Percentiles rank a stretch among this genome's conserved stretches.
Evolutionary conservation across 2,329 filamentous ascomycete genomes (phyloP).

Genomic region (Cladosporium halotolerans): DNA sequence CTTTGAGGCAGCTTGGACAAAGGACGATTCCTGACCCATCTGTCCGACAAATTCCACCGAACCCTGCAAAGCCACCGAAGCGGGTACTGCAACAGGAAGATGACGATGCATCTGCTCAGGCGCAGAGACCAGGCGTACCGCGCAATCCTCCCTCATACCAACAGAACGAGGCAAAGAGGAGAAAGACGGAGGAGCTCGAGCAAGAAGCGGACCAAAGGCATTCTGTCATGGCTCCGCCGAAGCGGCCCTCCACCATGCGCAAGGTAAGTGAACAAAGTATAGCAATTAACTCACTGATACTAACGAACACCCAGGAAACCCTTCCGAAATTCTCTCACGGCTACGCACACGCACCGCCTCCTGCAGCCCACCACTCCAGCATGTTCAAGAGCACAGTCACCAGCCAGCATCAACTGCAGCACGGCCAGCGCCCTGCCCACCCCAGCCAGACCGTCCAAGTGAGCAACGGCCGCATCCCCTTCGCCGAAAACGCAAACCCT

Average conservation of each 20-base stretch:
- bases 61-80: constrained; percentile 68
- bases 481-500: constrained; percentile 63
- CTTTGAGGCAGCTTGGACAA: constrained; percentile 54
- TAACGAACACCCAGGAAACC: constrained; percentile 44
- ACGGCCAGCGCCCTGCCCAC: constrained; percentile 51
- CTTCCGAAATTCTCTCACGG: constrained; percentile 57
- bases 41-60: constrained; percentile 55
- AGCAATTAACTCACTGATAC: constrained; percentile 1
- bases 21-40: constrained; percentile 53
- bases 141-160: constrained; percentile 48
- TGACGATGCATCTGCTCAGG: constrained; percentile 54
- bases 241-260: constrained; percentile 68
- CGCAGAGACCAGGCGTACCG: constrained; percentile 49
- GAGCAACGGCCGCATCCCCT: constrained; percentile 82
- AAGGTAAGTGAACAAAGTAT: constrained; percentile 53
- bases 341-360: constrained; percentile 54
- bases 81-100: constrained; percentile 62
- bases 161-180: constrained; percentile 69
- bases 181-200: constrained; percentile 67
- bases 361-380: constrained; percentile 40
- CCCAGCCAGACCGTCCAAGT: constrained; percentile 82
- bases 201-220: constrained; percentile 54
- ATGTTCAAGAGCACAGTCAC: constrained; percentile 63
- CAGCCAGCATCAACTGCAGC: constrained; percentile 59
- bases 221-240: constrained; percentile 73